Conservation (phyloP, 306 rosid species). For the Prinsepia uniflora region DNA sequence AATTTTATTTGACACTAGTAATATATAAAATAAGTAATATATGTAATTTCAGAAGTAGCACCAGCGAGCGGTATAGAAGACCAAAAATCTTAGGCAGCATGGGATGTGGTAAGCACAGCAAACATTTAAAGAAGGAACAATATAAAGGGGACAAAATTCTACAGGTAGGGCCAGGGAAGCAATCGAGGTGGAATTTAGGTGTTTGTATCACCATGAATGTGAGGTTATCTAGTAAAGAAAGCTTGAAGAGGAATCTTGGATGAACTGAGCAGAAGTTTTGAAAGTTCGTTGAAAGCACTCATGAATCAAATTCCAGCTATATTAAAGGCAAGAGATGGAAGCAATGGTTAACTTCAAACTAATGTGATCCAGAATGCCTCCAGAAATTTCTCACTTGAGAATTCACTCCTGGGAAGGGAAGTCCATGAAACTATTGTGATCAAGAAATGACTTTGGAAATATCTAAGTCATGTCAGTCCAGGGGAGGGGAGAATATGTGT, state of each 20-base stretch:
- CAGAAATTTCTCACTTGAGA: neutral
- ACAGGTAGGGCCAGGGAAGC: neutral
- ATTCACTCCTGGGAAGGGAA: neutral
- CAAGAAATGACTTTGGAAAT: conserved; percentile 4
- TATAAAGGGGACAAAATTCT: neutral
- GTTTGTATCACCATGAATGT: conserved; percentile 7
- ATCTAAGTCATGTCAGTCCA: neutral
- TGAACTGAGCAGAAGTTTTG: neutral
- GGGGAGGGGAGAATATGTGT: neutral
- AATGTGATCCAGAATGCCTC: neutral
- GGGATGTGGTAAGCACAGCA: too few species aligned
- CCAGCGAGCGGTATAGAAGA: neutral
- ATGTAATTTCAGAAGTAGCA: neutral
- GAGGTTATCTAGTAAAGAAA: conserved; percentile 16
- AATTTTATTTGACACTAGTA: neutral
- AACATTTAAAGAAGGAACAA: neutral
- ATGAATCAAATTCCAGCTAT: neutral
- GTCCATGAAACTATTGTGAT: neutral
- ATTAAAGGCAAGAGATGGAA: conserved; percentile 8
- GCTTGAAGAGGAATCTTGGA: conserved; percentile 1
- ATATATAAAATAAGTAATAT: neutral
- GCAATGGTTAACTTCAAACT: neutral
- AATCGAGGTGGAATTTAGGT: neutral
- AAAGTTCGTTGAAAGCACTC: neutral
- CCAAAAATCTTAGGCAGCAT: neutral